Conservation (phyloP, 495 filamentous ascomycete genomes). For the Tuber calosporum region DNA sequence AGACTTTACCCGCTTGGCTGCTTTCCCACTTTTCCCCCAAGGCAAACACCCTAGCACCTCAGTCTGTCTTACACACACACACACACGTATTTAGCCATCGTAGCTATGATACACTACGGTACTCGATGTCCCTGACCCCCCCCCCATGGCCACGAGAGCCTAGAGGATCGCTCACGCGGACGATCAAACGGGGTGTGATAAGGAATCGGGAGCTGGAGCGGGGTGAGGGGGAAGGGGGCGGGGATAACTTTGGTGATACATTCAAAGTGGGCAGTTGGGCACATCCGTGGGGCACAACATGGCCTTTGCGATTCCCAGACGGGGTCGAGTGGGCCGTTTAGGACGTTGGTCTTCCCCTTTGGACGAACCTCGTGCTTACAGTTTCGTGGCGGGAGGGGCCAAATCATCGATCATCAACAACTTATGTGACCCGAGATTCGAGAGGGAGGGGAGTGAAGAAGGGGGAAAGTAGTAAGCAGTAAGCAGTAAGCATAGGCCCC, state of each 20-base stretch:
- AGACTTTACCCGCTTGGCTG: neutral
- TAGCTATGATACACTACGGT: too few species aligned
- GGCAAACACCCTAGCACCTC: too few species aligned
- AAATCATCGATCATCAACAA: neutral
- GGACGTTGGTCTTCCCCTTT: neutral
- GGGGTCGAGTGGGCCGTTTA: neutral
- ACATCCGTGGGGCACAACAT: neutral
- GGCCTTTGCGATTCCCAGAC: neutral
- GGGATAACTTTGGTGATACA: neutral
- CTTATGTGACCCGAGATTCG: neutral
- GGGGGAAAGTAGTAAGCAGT: neutral
- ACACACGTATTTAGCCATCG: neutral
- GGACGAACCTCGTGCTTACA: neutral
- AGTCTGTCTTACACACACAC: too few species aligned
- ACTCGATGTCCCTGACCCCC: neutral
- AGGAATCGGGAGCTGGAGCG: neutral
- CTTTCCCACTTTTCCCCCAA: neutral
- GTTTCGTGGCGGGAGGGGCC: neutral
- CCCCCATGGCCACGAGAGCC: neutral
- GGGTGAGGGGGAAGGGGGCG: neutral
- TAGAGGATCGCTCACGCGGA: slow-evolving; percentile 7
- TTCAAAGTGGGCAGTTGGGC: neutral
- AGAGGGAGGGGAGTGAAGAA: neutral
- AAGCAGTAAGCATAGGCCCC: neutral
- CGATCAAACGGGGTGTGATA: slow-evolving; percentile 15